Base-by-base conservation (phyloP, 2,329 filamentous ascomycete genomes). In the Lasiodiplodia sp. region DNA sequence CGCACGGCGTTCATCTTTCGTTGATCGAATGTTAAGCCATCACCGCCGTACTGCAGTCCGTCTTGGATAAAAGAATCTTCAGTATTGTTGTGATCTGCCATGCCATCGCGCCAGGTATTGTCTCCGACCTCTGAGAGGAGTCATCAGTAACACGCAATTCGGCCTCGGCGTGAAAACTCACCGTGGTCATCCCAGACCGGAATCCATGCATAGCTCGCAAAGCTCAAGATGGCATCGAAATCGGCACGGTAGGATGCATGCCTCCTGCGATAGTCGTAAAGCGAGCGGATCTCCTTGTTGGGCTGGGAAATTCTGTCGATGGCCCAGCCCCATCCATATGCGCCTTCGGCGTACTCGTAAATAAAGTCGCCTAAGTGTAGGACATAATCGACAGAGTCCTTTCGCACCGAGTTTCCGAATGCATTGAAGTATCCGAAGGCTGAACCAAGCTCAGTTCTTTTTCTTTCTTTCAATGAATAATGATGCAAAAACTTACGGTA, bases 371-470 rank as follows among this genome's bases (percentile, higher is more conserved):
- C 81, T 6, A 82, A 76, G 70, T 78, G 77, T 4, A 79, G 38
- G 2, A 82, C 78, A 56, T 80, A 82, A 67, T 82, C 81, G 5
- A 82, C 79, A 12, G 77, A 78, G 65, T 82, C 82, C 71, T 75
- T 69, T 2, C 75, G 74, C 18, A 76, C 78, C 14, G 77, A 74
- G 52, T 80, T 81, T n/a, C 82, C 83, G 51, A 84, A 84, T 0
- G 80, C 82, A 58, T 84, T 85, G 74, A 85, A 85, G 72, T 81
- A 85, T 2, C 83, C 83, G 70, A 81, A 82, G 0, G 82, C 77
- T 79, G 51, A 11, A 5, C 21, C 3, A 44, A 60, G 18, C 63
- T 68, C 18, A 56, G 38, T 18, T 31, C 37, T 49, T 14, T 21
- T n/a, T 44, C 7, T 14, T 34, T 23, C 21, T 21, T 2, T 21